Conservation (phyloP, 495 filamentous ascomycete species). For the Tirmania nivea region DNA sequence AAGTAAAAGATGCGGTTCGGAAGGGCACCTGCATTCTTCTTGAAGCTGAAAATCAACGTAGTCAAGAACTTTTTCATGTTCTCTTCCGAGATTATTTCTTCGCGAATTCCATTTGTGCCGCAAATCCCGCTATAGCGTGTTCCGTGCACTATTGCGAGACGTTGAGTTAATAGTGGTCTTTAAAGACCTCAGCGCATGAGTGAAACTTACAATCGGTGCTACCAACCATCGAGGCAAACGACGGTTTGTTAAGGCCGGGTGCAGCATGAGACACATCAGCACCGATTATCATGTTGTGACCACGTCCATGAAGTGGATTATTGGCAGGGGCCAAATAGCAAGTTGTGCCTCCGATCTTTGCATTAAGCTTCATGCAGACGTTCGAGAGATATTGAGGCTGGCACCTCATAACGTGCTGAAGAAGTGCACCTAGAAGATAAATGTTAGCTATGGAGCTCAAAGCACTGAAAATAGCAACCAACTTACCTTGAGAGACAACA, state of each 20-base stretch:
- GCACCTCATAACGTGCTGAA: constrained; percentile 35
- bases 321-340: constrained; percentile 12
- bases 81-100: constrained; percentile 44
- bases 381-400: constrained; percentile 67
- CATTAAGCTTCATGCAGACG: constrained; percentile 83
- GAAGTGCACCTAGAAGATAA: constrained; percentile 28
- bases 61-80: constrained; percentile 44
- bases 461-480: neutral
- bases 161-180: constrained; percentile 1
- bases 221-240: constrained; percentile 70
- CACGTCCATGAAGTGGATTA: constrained; percentile 23
- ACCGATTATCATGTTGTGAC: constrained; percentile 55
- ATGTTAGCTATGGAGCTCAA: neutral
- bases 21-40: constrained; percentile 26
- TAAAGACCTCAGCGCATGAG: neutral
- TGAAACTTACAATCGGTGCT: constrained; percentile 39
- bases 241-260: constrained; percentile 39
- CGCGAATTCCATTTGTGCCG: constrained; percentile 53
- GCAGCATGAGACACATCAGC: constrained; percentile 71
- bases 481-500: constrained; percentile 43
- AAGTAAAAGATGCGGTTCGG: constrained; percentile 70
- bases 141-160: constrained; percentile 21
- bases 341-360: constrained; percentile 77
- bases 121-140: constrained; percentile 53
- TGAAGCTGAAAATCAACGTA: constrained; percentile 42